Base-by-base conservation (phyloP, 495 filamentous ascomycete genomes). In the Aspergillus nanangensis region DNA sequence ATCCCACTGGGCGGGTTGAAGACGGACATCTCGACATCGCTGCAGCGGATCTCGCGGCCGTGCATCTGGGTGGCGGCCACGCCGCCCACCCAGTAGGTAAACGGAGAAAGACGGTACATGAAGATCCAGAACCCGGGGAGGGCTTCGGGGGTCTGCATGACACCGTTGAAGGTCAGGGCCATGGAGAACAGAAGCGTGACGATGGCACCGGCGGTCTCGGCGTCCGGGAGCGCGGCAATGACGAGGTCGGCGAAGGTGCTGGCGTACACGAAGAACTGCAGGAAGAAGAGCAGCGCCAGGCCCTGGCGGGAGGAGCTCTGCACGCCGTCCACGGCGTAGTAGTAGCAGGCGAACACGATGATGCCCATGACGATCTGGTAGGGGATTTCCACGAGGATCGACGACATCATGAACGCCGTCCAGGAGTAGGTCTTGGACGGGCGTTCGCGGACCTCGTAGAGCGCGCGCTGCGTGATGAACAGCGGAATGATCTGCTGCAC, bases 61-160 rank as follows among this genome's bases (percentile, higher is more conserved):
- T 77, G 79, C 3, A 87, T 59, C 3, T 66, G 74, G 0, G 70
- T 66, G 1, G 77, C 23, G 5, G 44, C 44, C 18, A 52, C 33
- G 4, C 25, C 49, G 1, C 19, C 22, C 1, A 37, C 27, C 49
- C 49, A 61, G 50, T 86, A 84, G 1, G 75, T 80, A 38, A 84
- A 75, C 5, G 82, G 81, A 9, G 76, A 80, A 48, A 81, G 69
- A 39, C 77, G 76, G 58, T 84, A 83, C 76, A 84, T 80, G 67
- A 84, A 85, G 50, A 81, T 81, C 82, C 81, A 86, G 73, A 87
- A 88, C 17, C 74, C 65, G 4, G 83, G 82, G 15, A 85, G 62
- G 1, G 67, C 73, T 13, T 58, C 57, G 0, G 81, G 81, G 14
- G 60, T 66, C 42, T 83, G 78, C 63, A 88, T 77, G 37, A 87